A percentile compares a stretch with the other conserved stretches of the same genome.
Evolutionary conservation across 208 protist genomes (phyloP).

Genomic region (Herpetomonas samuelpessoai): DNA sequence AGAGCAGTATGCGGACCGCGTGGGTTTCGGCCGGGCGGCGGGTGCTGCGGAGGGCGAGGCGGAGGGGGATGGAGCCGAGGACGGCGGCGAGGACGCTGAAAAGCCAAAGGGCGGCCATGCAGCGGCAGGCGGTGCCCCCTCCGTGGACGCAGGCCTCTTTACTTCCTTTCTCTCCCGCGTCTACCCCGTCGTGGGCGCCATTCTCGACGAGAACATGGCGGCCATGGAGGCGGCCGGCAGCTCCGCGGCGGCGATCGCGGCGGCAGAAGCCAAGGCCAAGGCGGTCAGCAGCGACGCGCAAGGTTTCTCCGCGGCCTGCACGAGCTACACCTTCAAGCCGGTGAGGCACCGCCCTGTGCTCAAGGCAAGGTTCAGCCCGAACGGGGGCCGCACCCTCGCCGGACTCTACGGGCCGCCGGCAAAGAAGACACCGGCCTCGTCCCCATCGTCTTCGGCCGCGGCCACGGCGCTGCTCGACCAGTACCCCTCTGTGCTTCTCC

Average conservation of each 20-base stretch:
- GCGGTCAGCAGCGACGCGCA: slow-evolving; percentile 35
- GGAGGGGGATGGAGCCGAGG: slow-evolving; percentile 1
- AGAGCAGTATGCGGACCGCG: slow-evolving; percentile 45
- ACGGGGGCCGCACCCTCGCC: slow-evolving; percentile 37
- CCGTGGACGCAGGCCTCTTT: slow-evolving; percentile 54
- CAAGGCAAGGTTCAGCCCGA: slow-evolving; percentile 46
- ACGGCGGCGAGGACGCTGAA: slow-evolving; percentile 2
- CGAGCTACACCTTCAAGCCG: slow-evolving; percentile 37
- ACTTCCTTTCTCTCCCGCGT: slow-evolving; percentile 56
- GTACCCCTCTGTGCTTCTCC: slow-evolving; percentile 64
- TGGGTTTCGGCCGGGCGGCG: slow-evolving; percentile 18
- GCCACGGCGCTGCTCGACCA: slow-evolving; percentile 25
- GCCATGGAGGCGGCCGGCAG: slow-evolving; percentile 12
- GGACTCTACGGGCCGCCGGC: slow-evolving; percentile 38
- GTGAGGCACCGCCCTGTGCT: slow-evolving; percentile 51
- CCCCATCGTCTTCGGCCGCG: neutral
- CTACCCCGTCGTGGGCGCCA: slow-evolving; percentile 60
- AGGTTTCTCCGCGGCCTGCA: slow-evolving; percentile 51
- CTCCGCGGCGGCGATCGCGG: slow-evolving; percentile 7
- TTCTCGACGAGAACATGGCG: slow-evolving; percentile 64
- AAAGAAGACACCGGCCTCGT: slow-evolving; percentile 2
- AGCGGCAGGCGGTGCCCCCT: neutral
- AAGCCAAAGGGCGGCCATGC: neutral
- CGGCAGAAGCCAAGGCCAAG: slow-evolving; percentile 7
- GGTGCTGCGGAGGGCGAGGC: slow-evolving; percentile 4